Evolutionary conservation across 495 filamentous ascomycete species (phyloP), one percentile per base, ranked within the genome.

Genomic region (Tricharina praecox): DNA sequence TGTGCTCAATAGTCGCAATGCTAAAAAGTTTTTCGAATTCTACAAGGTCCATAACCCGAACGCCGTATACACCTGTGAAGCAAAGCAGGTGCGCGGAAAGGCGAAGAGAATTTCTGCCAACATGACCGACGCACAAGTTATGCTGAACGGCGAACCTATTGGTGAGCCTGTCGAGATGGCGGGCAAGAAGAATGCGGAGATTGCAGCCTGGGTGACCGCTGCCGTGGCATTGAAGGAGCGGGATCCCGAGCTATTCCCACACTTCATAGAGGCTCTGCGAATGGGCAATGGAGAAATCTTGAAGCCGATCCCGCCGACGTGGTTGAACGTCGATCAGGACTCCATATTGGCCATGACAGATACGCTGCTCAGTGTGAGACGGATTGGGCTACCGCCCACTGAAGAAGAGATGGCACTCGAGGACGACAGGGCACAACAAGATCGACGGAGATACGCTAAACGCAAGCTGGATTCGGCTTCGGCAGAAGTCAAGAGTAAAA

Each of bases 11-110:
- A 63, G 51, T 13, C 58, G 60, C 23, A 70, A 66, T 46, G 66
- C 63, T 13, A 54, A 48, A 23, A 59, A 54, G 15, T 71, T 70
- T 51, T 56, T 72, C 38, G 64, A 67, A 3, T 70, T 61, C 48
- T 64, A 61, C 35, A 65, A 58, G 40, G 55, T 64, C n/a, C 11
- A 54, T 0, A 55, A 62, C 11, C 52, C 45, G 5, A 46, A 49
- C 8, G 30, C 54, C n/a, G 33, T 38, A 16, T 52, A 65, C n/a
- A 4, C 2, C 18, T 46, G 43, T 35, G 64, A 66, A n/a, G 20
- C 48, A 10, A 55, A 60, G 45, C 32, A 34, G 46, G 38, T 28
- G 19, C 3, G 10, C 4, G 43, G 47, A 34, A 32, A 33, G 41
- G 33, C 20, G 4, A 49, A 34, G 44, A 59, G 23, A 38, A 11